These are phyloP conservation scores for Nakazawaea peltata DNA, from an alignment of 805 yeast genomes.

Conservation along the genomic window DNA sequence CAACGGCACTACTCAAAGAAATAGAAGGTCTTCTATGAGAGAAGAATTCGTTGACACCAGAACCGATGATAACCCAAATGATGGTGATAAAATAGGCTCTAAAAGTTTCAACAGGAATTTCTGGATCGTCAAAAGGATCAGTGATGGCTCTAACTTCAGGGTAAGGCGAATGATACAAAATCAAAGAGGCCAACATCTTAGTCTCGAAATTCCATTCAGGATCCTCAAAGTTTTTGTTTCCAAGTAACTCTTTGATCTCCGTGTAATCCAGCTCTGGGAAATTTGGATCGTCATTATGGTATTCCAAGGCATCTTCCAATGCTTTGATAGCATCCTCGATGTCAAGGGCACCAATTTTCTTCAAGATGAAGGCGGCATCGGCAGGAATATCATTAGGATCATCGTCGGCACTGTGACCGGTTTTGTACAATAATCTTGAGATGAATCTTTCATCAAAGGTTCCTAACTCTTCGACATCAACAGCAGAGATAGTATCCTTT, in stretches of 20 bases:
- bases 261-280: constrained; percentile 29
- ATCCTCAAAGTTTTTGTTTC: constrained; percentile 5
- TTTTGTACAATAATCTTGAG: constrained; percentile 6
- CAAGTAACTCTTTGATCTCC: constrained; percentile 21
- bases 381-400: constrained; percentile 5
- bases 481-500: no score
- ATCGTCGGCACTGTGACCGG: constrained; percentile 8
- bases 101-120: constrained; percentile 40
- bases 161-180: constrained; percentile 38
- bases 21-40: constrained; percentile 46
- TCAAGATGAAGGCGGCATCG: constrained; percentile 27
- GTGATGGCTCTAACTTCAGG: constrained; percentile 63
- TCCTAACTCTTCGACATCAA: constrained; percentile 1
- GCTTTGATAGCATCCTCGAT: constrained; percentile 31
- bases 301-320: constrained; percentile 28
- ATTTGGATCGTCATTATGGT: constrained; percentile 40
- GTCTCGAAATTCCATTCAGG: constrained; percentile 22
- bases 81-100: constrained; percentile 48
- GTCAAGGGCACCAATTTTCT: constrained; percentile 26
- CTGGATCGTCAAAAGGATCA: constrained; percentile 46
- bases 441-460: constrained; percentile 5
- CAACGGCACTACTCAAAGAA: constrained; percentile 31
- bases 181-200: constrained; percentile 26
- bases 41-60: constrained; percentile 51
- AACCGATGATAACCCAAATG: constrained; percentile 43